phyloP scores from a whole-genome alignment of 1,139 yeast genomes.

The Pichia sp. region DNA sequence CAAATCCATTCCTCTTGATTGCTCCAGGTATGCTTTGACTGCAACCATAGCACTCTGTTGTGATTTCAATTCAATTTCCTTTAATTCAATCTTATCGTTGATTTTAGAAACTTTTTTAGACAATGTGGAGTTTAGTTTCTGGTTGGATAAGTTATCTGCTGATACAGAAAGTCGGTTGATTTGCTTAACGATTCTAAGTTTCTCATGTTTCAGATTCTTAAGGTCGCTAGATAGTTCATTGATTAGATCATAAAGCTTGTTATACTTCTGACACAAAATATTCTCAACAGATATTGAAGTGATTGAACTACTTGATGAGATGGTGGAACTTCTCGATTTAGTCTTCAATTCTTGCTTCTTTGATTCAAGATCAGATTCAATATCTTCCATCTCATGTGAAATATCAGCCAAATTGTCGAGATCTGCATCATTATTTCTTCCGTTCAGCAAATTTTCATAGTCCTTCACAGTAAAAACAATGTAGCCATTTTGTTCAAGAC shows the following conservation, averaged over 20 bases:
- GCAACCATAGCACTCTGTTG: conserved; percentile 18
- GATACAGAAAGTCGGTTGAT: conserved; percentile 17
- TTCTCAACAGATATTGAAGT: conserved; percentile 16
- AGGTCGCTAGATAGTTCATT: conserved; percentile 2
- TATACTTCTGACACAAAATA: conserved; percentile 12
- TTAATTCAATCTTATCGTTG: conserved; percentile 15
- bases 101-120: conserved; percentile 8
- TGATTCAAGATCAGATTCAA: conserved; percentile 14
- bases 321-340: conserved; percentile 8
- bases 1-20: conserved; percentile 14
- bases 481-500: conserved; percentile 22
- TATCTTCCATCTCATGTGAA: conserved; percentile 14
- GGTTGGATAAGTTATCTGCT: conserved; percentile 5
- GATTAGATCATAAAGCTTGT: conserved; percentile 4
- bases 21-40: conserved; percentile 17
- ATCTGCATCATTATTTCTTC: conserved; percentile 8
- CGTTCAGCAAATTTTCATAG: conserved; percentile 18
- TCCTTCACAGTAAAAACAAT: conserved; percentile 22
- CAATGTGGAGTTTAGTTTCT: conserved; percentile 1
- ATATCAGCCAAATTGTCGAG: conserved; percentile 14
- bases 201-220: conserved; percentile 4
- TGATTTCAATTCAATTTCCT: conserved; percentile 14
- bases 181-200: conserved; percentile 8
- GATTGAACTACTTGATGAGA: conserved; percentile 11
- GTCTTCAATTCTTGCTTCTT: conserved; percentile 14